These are phyloP conservation scores for Pyricularia grisea DNA, from an alignment of 2,329 filamentous ascomycete species.

Conservation along the genomic window DNA sequence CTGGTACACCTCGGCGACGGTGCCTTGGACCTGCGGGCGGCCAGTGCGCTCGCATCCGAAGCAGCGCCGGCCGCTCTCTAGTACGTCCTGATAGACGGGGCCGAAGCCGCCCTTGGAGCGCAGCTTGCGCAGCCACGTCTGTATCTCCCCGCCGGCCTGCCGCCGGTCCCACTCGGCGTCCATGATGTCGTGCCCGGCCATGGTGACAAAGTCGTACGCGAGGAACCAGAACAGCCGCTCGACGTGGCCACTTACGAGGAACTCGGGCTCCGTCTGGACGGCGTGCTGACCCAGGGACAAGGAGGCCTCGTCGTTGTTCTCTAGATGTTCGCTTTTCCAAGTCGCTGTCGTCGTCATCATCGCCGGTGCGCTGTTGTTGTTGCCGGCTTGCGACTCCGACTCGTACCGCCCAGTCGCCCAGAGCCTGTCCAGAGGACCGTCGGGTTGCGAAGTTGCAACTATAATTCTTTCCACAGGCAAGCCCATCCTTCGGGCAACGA, in stretches of 20 bases:
- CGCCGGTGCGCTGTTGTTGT: background rate
- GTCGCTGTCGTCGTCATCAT: background rate
- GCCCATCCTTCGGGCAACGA: background rate
- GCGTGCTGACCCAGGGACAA: background rate
- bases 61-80: background rate
- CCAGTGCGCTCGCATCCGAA: background rate
- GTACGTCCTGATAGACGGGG: background rate
- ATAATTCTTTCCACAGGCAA: background rate
- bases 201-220: conserved; percentile 1
- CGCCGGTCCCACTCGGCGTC: background rate
- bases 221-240: conserved; percentile 1
- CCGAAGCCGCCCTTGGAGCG: background rate
- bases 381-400: background rate
- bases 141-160: background rate
- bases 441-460: background rate
- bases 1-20: background rate
- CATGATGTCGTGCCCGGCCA: conserved; percentile 1
- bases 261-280: background rate
- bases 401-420: conserved; percentile 1
- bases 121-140: conserved; percentile 1
- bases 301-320: background rate
- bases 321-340: background rate
- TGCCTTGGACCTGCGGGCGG: background rate
- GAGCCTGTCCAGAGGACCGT: background rate
- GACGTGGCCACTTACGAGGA: background rate